Evolutionary conservation across 2,329 filamentous ascomycete species (phyloP), one percentile per base, ranked within the genome.

Genomic region (Cadophora malorum): DNA sequence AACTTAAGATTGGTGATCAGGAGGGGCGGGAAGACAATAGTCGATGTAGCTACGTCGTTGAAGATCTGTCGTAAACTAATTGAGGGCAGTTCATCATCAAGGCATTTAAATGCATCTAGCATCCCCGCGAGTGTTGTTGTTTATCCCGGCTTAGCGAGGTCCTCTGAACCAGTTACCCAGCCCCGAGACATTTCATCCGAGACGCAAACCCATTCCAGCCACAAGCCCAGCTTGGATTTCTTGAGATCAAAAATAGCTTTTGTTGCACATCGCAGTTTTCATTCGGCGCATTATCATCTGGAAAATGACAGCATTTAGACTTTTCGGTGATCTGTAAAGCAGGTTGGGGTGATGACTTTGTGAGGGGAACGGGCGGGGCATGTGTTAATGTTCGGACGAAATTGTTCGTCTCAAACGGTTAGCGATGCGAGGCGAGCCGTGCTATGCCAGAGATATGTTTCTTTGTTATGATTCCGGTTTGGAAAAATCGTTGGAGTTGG

Each of bases 211-310:
- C 19, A 21, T 2, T 21, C n/a, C n/a, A 49, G 45, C 19, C 16
- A 19, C 41, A 10, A 16, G 16, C 16, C 16, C 45, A 49, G 45
- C 45, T 10, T 14, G 6, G 45, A 49, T 21, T 28, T 10, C n/a
- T 49, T 14, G 7, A 49, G 45, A 9, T 49, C n/a, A 49, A 49
- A 47, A 49, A 3, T 41, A 41, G 21, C 33, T 59, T 59, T 59
- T 45, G 56, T 59, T 59, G 56, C 56, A 59, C n/a, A 41, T 59
- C 56, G 56, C 33, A 59, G 4, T 45, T 59, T 25, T 25, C 35
- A 41, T 16, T 41, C 56, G 56, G 56, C 56, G 56, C 21, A 41
- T 59, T 59, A 45, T 59, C 56, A 35, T 59, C 56, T 59, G 56
- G 23, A 45, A 59, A 38, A 41, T 59, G 56, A 41, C n/a, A n/a